A percentile compares a stretch with the other conserved stretches of the same genome.
Evolutionary conservation across 116 monocot genomes (phyloP).

Genomic region (Cymodocea nodosa): DNA sequence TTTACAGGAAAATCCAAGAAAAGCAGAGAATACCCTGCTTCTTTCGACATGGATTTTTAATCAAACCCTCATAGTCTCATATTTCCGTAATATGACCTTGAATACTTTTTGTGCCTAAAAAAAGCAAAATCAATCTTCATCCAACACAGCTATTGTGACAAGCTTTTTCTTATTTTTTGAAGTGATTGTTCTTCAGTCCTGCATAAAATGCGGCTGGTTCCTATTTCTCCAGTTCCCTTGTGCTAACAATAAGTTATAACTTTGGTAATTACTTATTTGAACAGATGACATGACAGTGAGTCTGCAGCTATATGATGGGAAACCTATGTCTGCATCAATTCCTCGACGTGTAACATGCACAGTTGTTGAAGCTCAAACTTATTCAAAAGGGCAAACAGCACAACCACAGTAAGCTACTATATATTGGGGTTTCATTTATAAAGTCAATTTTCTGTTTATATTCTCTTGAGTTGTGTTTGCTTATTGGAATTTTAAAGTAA

Average conservation of each 20-base stretch:
- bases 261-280: background rate
- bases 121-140: too few relatives aligned
- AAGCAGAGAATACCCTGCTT: too few relatives aligned
- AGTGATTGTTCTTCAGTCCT: too few relatives aligned
- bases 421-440: background rate
- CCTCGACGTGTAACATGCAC: constrained; percentile 75
- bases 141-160: too few relatives aligned
- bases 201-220: background rate
- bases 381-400: constrained; percentile 67
- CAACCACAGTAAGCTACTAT: constrained; percentile 49
- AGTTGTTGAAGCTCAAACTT: constrained; percentile 75
- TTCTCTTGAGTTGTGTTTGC: background rate
- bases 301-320: constrained; percentile 74
- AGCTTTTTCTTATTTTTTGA: too few relatives aligned
- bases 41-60: too few relatives aligned
- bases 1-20: too few relatives aligned
- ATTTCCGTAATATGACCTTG: too few relatives aligned
- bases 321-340: constrained; percentile 81
- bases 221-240: background rate
- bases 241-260: background rate
- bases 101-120: too few relatives aligned
- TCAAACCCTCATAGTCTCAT: too few relatives aligned
- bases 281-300: constrained; percentile 65
- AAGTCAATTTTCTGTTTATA: background rate
- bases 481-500: background rate